Evolutionary conservation across 129 eudicot genomes (phyloP).

Genomic region (Flaveria linearis): DNA sequence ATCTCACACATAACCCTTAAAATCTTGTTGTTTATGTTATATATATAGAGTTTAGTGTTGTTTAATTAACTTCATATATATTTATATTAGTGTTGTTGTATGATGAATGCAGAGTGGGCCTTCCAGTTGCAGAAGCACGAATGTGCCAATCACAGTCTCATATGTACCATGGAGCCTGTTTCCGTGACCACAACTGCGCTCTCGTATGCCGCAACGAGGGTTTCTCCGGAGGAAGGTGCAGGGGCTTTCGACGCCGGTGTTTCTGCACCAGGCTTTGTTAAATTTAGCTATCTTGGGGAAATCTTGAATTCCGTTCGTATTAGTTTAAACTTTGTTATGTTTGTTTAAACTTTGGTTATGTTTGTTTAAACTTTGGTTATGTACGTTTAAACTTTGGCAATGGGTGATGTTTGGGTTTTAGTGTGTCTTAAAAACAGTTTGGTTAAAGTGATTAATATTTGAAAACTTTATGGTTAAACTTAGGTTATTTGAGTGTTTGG

Average conservation of each 20-base stretch:
- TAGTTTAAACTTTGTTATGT: no score
- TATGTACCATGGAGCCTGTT: conserved; percentile 50
- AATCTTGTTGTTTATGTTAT: background rate
- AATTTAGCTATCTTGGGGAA: background rate
- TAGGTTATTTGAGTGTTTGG: no score
- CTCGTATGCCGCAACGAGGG: conserved; percentile 64
- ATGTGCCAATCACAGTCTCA: conserved; percentile 58
- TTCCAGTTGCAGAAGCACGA: conserved; percentile 46
- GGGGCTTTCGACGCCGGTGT: conserved; percentile 59
- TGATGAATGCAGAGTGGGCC: conserved; percentile 17
- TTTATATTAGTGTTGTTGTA: background rate
- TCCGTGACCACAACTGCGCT: conserved; percentile 55
- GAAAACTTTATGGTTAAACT: no score
- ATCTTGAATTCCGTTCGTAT: no score
- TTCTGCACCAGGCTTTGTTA: conserved; percentile 60
- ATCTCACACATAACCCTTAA: background rate
- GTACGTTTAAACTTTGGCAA: no score
- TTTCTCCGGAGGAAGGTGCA: conserved; percentile 63
- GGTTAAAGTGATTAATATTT: no score
- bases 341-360: no score
- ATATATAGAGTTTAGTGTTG: background rate
- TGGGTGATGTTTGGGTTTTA: no score
- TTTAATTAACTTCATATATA: background rate
- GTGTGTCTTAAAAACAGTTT: no score
- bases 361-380: no score